Percentiles rank a stretch among this genome's conserved stretches.
These are phyloP conservation scores for Astragalus membranaceus DNA, from an alignment of 306 rosid genomes.

Conservation along the genomic window DNA sequence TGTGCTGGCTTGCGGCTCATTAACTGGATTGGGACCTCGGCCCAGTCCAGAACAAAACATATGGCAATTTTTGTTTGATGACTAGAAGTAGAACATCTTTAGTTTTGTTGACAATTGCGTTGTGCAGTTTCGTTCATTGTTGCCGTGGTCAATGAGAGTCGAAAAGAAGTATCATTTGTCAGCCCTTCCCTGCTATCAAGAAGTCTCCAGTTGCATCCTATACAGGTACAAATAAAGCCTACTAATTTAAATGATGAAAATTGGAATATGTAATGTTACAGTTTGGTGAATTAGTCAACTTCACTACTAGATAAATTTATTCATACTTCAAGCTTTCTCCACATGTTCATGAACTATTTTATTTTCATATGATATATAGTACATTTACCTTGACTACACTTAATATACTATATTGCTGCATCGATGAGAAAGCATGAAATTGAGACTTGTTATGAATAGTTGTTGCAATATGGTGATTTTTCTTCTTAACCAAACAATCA, in stretches of 20 bases:
- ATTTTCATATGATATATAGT: background rate
- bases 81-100: background rate
- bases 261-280: background rate
- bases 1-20: no score
- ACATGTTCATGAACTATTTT: background rate
- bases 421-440: background rate
- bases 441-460: background rate
- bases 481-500: background rate
- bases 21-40: no score
- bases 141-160: conserved; percentile 67
- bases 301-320: background rate
- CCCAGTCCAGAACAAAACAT: no score
- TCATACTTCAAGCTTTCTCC: background rate
- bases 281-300: background rate
- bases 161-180: conserved; percentile 54
- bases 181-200: conserved; percentile 45
- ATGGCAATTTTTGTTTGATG: conserved; percentile 10
- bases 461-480: background rate
- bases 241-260: background rate
- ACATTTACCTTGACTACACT: no score
- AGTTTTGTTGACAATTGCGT: conserved; percentile 16
- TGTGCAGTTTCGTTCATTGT: conserved; percentile 69
- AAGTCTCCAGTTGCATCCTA: conserved; percentile 72
- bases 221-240: conserved; percentile 46
- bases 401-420: no score